phyloP scores from a whole-genome alignment of 1,139 yeast species.

The Suhomyces choctaworum region DNA sequence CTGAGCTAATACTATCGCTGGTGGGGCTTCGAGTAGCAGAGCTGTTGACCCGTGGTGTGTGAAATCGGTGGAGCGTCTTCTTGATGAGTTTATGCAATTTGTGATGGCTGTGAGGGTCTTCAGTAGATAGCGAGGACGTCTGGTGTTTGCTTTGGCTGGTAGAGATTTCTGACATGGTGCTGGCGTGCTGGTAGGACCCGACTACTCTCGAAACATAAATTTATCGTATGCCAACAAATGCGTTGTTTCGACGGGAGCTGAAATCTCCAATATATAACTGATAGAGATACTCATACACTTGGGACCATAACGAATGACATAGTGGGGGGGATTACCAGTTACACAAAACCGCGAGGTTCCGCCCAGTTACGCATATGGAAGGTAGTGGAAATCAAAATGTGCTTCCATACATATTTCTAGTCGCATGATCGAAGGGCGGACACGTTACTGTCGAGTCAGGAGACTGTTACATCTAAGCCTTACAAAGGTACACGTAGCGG shows the following conservation, averaged over 20 bases:
- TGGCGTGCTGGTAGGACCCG: too few relatives aligned
- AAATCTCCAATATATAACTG: neutral
- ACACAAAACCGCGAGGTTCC: conserved; percentile 8
- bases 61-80: conserved; percentile 16
- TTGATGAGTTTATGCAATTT: conserved; percentile 18
- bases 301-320: conserved; percentile 8
- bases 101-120: conserved; percentile 4
- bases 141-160: neutral
- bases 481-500: too few relatives aligned
- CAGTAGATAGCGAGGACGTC: neutral
- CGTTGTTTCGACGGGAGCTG: too few relatives aligned
- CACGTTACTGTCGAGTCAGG: too few relatives aligned
- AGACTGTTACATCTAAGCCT: too few relatives aligned
- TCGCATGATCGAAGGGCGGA: too few relatives aligned
- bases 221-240: too few relatives aligned
- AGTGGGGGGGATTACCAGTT: conserved; percentile 6
- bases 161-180: too few relatives aligned
- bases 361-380: conserved; percentile 7
- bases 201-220: too few relatives aligned
- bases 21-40: neutral
- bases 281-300: neutral
- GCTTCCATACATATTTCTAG: conserved; percentile 12
- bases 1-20: too few relatives aligned
- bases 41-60: conserved; percentile 4
- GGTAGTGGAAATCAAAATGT: conserved; percentile 8